These are phyloP conservation scores for Posidonia oceanica DNA, from an alignment of 116 monocot species.

Conservation along the genomic window DNA sequence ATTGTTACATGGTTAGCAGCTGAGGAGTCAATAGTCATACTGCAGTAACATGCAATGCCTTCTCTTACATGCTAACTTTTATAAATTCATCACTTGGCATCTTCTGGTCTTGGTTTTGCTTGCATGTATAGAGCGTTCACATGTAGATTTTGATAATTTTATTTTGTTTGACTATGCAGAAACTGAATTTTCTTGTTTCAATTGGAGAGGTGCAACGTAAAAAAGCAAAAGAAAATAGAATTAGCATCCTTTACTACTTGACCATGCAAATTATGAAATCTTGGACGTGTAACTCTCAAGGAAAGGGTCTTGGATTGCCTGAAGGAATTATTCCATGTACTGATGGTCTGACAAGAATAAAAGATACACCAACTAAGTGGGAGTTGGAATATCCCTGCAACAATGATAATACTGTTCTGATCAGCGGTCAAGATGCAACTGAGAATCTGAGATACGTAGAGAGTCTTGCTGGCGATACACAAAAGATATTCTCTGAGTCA, in stretches of 20 bases:
- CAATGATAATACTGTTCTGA: background rate
- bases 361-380: background rate
- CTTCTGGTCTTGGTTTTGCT: no score
- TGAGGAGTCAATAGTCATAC: no score
- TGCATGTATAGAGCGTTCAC: background rate
- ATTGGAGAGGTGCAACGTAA: background rate
- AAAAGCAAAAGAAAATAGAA: background rate
- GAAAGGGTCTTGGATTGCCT: background rate
- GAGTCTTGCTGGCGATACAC: background rate
- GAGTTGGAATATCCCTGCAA: background rate
- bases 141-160: background rate
- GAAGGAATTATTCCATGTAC: conserved; percentile 8
- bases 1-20: no score
- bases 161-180: background rate
- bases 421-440: background rate
- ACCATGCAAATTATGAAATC: conserved; percentile 6
- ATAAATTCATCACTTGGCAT: no score
- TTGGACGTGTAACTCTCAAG: background rate
- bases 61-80: no score
- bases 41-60: no score
- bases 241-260: background rate
- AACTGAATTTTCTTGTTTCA: background rate
- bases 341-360: background rate
- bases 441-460: background rate
- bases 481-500: background rate